phyloP scores from a whole-genome alignment of 495 filamentous ascomycete genomes.

The Bryoglossum gracile region DNA sequence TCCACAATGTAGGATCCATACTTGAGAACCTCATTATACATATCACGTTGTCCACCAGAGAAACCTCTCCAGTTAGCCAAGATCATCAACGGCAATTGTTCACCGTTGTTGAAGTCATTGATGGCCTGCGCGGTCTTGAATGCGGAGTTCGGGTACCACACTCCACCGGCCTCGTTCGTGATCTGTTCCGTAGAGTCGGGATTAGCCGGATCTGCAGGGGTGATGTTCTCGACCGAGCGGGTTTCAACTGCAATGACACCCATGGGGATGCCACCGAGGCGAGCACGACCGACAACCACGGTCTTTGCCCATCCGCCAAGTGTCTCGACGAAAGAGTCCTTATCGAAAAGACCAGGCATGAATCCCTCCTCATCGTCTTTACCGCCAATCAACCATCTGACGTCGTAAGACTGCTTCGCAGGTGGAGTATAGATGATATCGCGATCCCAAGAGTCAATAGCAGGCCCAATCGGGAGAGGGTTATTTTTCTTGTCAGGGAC shows the following conservation, averaged over 20 bases:
- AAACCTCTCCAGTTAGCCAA: constrained; percentile 99
- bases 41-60: constrained; percentile 97
- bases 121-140: constrained; percentile 99
- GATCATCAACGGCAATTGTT: constrained; percentile 98
- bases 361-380: constrained; percentile 81
- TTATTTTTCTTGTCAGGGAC: constrained; percentile 89
- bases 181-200: constrained; percentile 96
- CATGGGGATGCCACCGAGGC: constrained; percentile 94
- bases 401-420: constrained; percentile 84
- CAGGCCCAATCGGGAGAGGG: constrained; percentile 79
- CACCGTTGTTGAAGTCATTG: constrained; percentile 97
- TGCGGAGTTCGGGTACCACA: constrained; percentile 99
- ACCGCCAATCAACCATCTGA: constrained; percentile 85
- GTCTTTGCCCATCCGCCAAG: constrained; percentile 96
- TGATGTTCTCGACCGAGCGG: constrained; percentile 91
- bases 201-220: constrained; percentile 96
- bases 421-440: constrained; percentile 82
- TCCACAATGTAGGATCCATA: constrained; percentile 99
- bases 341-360: constrained; percentile 88
- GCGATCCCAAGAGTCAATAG: constrained; percentile 87
- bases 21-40: constrained; percentile 99
- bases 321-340: constrained; percentile 91
- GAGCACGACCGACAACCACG: constrained; percentile 93
- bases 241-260: constrained; percentile 98
- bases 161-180: constrained; percentile 87